Evolutionary conservation across 768 basidiomycete genomes (phyloP), one percentile per base, ranked within the genome.

Genomic region (Boletus barrowsii): DNA sequence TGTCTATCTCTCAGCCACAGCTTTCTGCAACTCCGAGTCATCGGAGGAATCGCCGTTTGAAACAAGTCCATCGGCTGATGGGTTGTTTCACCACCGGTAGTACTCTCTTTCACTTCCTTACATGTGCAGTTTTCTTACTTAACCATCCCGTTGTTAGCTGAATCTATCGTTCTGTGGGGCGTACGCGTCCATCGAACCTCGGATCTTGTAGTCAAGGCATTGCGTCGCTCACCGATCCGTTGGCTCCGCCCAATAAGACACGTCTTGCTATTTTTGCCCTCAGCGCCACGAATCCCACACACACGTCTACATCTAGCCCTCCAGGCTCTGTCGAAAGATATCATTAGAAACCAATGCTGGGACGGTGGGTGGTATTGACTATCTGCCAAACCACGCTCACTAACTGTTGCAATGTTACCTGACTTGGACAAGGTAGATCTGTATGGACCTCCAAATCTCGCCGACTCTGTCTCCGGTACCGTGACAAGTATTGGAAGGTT

Each of bases 171-270:
- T 24, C 32, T 5, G 13, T 15, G 42, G 35, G 26, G 43, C 35
- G 26, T 8, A n/a, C 14, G 17, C n/a, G 29, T 30, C 14, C 7
- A 29, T 37, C 15, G 36, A 36, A 49, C 39, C 22, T 17, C 46
- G 43, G 51, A 58, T 49, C 60, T 49, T 26, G 61, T 56, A 64
- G 61, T 55, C 53, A 63, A 33, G 62, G 61, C 44, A 57, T 60
- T 51, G 42, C 57, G 36, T 29, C 13, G 22, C 22, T 24, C 53
- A 32, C 40, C 33, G 13, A 49, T 49, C 22, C 48, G 42, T 49
- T 26, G 17, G 37, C 42, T 36, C 40, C 39, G 48, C 30, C 46
- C 35, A 54, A 55, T 49, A 40, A 36, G 17, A 37, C 15, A 41
- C 10, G n/a, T 33, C n/a, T 37, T 30, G 17, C 47, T 51, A 14